Conservation (phyloP, 176 grass and related monocot genomes). For the Oryza rufipogon region DNA sequence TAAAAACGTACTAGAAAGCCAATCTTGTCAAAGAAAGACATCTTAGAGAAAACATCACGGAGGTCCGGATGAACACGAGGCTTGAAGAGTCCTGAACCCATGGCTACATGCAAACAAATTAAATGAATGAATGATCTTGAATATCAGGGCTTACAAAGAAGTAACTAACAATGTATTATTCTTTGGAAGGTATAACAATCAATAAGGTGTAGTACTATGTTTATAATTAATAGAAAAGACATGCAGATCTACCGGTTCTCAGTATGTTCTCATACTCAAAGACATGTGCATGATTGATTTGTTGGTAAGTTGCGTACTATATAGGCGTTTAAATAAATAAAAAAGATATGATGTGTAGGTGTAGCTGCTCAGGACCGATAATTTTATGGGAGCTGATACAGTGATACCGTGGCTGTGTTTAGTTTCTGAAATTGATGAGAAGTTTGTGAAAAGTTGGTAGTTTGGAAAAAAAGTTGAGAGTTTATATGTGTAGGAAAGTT, state of each 20-base stretch:
- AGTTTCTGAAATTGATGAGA: too few species aligned
- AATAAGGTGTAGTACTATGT: constrained; percentile 29
- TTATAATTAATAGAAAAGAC: constrained; percentile 26
- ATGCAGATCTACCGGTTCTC: constrained; percentile 22
- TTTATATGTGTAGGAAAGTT: too few species aligned
- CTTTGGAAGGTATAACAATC: not conserved
- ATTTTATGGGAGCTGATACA: constrained; percentile 8
- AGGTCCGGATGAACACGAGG: constrained; percentile 47
- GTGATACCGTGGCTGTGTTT: not conserved
- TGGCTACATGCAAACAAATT: constrained; percentile 31
- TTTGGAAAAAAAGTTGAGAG: too few species aligned
- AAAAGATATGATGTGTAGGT: constrained; percentile 17
- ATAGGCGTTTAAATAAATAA: not conserved
- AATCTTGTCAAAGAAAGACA: constrained; percentile 59
- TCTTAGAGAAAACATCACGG: constrained; percentile 43
- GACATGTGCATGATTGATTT: constrained; percentile 17
- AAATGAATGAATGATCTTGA: constrained; percentile 17
- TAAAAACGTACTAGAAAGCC: constrained; percentile 49
- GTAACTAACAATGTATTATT: too few species aligned
- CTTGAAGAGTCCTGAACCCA: constrained; percentile 49
- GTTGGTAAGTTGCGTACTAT: not conserved
- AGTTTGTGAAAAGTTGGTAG: too few species aligned
- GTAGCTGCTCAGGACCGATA: constrained; percentile 8
- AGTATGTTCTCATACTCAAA: constrained; percentile 27
- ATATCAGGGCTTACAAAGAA: constrained; percentile 26